Evolutionary conservation across 805 yeast genomes (phyloP).

Genomic region (Saturnispora hagleri): DNA sequence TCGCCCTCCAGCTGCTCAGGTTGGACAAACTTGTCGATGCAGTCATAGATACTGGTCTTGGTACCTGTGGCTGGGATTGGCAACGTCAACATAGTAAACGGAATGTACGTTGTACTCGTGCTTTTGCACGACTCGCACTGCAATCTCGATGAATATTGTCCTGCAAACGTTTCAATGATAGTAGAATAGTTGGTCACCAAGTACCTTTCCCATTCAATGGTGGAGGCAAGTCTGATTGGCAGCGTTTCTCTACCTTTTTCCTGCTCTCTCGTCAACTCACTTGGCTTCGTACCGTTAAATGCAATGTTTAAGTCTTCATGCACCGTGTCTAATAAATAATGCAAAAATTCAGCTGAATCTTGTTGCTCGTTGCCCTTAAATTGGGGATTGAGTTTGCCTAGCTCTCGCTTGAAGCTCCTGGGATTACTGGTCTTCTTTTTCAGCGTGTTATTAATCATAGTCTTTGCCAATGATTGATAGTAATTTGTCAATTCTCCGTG

Average conservation of each 20-base stretch:
- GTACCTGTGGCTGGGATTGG: slow-evolving; percentile 52
- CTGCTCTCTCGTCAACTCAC: slow-evolving; percentile 48
- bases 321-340: slow-evolving; percentile 61
- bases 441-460: slow-evolving; percentile 36
- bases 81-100: slow-evolving; percentile 69
- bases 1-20: slow-evolving; percentile 67
- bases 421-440: slow-evolving; percentile 12
- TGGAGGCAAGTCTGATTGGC: slow-evolving; percentile 72
- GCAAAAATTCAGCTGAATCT: slow-evolving; percentile 77
- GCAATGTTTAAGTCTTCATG: slow-evolving; percentile 76
- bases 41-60: slow-evolving; percentile 38
- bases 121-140: slow-evolving; percentile 61
- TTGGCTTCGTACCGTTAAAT: slow-evolving; percentile 48
- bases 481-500: slow-evolving; percentile 65
- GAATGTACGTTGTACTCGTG: slow-evolving; percentile 80
- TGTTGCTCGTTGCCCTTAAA: slow-evolving; percentile 70
- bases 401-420: slow-evolving; percentile 44
- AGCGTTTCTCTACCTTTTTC: slow-evolving; percentile 63
- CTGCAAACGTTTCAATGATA: slow-evolving; percentile 76
- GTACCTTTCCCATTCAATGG: slow-evolving; percentile 89
- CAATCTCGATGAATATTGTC: slow-evolving; percentile 76
- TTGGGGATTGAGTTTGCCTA: slow-evolving; percentile 57
- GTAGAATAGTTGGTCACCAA: slow-evolving; percentile 69
- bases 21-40: slow-evolving; percentile 69
- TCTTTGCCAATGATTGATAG: slow-evolving; percentile 1